These are phyloP conservation scores for Multifurca ochricompacta DNA, from an alignment of 768 basidiomycete genomes.

Conservation along the genomic window DNA sequence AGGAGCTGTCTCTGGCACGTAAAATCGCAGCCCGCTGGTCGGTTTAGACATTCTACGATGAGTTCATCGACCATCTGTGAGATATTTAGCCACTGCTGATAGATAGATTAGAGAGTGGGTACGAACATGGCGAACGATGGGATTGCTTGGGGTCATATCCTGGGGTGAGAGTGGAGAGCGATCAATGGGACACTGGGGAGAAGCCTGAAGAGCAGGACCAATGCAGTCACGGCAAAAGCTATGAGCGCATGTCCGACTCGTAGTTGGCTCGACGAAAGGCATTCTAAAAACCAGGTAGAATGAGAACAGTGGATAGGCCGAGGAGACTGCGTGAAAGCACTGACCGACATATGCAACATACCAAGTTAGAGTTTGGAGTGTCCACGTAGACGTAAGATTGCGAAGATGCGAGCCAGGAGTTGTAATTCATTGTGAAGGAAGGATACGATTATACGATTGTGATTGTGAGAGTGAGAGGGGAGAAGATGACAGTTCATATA, in stretches of 20 bases:
- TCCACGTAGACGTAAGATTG: conserved; percentile 13
- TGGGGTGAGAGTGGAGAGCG: conserved; percentile 52
- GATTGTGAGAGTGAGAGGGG: neutral
- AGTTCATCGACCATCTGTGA: conserved; percentile 77
- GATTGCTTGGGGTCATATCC: conserved; percentile 61
- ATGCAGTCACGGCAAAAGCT: conserved; percentile 88
- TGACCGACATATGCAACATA: conserved; percentile 22
- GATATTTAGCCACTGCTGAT: neutral
- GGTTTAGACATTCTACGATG: conserved; percentile 60
- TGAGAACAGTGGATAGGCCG: neutral
- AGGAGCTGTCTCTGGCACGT: conserved; percentile 62
- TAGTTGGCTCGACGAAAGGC: conserved; percentile 71
- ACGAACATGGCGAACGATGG: conserved; percentile 69
- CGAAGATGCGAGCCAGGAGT: conserved; percentile 6
- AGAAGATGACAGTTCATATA: neutral
- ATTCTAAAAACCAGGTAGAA: conserved; percentile 32
- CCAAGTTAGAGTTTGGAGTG: conserved; percentile 15
- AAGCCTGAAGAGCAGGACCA: conserved; percentile 54
- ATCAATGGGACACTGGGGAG: conserved; percentile 78
- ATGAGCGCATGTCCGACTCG: conserved; percentile 68
- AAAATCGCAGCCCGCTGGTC: conserved; percentile 48
- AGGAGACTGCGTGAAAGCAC: neutral
- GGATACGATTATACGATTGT: too few species aligned
- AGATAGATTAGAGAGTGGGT: neutral
- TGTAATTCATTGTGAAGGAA: conserved; percentile 8